Base-by-base conservation (phyloP, 2,329 filamentous ascomycete species). In the Phyllosticta citrichinensis region DNA sequence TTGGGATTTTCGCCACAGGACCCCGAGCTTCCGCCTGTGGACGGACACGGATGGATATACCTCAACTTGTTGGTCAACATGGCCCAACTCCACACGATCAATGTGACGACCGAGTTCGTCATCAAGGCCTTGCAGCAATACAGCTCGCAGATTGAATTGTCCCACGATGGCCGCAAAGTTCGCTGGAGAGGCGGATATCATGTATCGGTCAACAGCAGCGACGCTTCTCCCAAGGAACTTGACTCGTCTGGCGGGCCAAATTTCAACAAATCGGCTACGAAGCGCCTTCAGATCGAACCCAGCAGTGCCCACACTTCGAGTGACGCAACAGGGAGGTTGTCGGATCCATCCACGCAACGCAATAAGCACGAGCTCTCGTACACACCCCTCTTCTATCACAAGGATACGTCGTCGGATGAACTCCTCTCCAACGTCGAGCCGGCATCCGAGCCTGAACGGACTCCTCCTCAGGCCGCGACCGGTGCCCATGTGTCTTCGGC, bases 31-130 rank as follows among this genome's bases (percentile, higher is more conserved):
- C 27, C 53, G 2, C 59, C 59, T 1, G 75, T 75, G 10, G 80
- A 85, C 0, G 85, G 87, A 60, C 85, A 91, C 25, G 88, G 88
- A 4, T 94, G 89, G 89, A 84, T 93, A 0, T 93, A 92, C 66
- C 75, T 94, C 6, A 94, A 94, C 66, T 75, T 95, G 0, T 79
- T 95, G 1, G 86, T 87, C 69, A 91, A 87, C 68, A 82, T 95
- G 78, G 90, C 91, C 0, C 90, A 95, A 73, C 76, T 95, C 19
- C 90, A 95, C 67, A 93, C 91, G 0, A 81, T 94, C 66, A 92
- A 91, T 62, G 89, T 95, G 1, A 91, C 90, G 0, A 81, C 86
- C 0, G 84, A 87, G 27, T 93, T 93, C 67, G 85, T 94, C 50
- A 85, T 88, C 62, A 82, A 83, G 40, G 88, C 91, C 0, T 79